A percentile compares a stretch with the other conserved stretches of the same genome.
These are phyloP conservation scores for Periconia sp. DNA, from an alignment of 2,329 filamentous ascomycete genomes.

Conservation along the genomic window DNA sequence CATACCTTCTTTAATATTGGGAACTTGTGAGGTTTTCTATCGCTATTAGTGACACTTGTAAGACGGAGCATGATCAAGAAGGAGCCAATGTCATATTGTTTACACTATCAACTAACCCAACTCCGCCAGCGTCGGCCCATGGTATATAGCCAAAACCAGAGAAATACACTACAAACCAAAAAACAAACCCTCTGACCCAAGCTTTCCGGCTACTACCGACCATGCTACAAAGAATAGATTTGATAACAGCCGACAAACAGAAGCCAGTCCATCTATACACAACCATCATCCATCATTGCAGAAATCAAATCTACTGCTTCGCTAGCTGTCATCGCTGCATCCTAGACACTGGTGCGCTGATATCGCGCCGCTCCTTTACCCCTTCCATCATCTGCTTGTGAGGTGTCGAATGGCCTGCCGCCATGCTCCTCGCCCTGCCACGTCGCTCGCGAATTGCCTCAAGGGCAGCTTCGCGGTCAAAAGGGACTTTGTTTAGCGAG, in stretches of 20 bases:
- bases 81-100: neutral
- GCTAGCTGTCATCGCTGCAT: slow-evolving; percentile 21
- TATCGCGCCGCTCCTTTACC: slow-evolving; percentile 48
- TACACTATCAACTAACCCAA: slow-evolving; percentile 4
- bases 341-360: slow-evolving; percentile 47
- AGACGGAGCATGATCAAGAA: neutral
- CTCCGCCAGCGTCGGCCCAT: slow-evolving; percentile 16
- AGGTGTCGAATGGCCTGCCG: slow-evolving; percentile 63
- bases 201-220: slow-evolving; percentile 27
- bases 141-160: slow-evolving; percentile 24
- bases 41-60: too few relatives aligned
- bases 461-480: slow-evolving; percentile 70
- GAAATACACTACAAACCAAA: slow-evolving; percentile 5
- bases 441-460: slow-evolving; percentile 73
- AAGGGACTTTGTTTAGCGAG: slow-evolving; percentile 35
- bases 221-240: slow-evolving; percentile 27
- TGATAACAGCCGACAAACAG: neutral
- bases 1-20: too few relatives aligned
- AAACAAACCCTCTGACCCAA: neutral
- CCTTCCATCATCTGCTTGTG: slow-evolving; percentile 61
- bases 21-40: too few relatives aligned
- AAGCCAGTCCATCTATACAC: slow-evolving; percentile 7
- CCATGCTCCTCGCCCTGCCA: slow-evolving; percentile 69
- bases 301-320: slow-evolving; percentile 1
- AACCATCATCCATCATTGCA: neutral